Evolutionary conservation across 176 grass and related monocot genomes (phyloP).

Genomic region (Calamus simplicifolius): DNA sequence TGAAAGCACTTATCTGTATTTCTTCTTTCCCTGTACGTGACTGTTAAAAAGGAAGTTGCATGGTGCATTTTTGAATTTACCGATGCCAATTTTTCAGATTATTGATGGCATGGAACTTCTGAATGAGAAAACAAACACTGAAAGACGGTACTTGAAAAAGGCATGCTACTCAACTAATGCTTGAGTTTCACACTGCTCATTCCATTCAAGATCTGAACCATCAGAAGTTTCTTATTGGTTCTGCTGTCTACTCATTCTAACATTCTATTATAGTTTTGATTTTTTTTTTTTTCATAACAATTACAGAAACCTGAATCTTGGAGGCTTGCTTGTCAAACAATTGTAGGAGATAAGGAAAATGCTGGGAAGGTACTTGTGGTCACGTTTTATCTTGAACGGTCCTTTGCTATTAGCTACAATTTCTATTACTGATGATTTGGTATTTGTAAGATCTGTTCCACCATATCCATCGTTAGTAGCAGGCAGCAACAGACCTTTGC

Average conservation of each 20-base stretch:
- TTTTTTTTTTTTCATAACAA: neutral
- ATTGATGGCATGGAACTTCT: slow-evolving; percentile 64
- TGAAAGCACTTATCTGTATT: too few species aligned
- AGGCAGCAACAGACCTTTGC: too few species aligned
- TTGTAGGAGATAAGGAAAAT: slow-evolving; percentile 91
- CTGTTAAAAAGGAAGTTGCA: too few species aligned
- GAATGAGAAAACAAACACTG: slow-evolving; percentile 60
- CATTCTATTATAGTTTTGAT: neutral
- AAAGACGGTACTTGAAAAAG: slow-evolving; percentile 78
- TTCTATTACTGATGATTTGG: neutral
- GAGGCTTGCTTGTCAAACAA: slow-evolving; percentile 91
- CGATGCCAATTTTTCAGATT: slow-evolving; percentile 37
- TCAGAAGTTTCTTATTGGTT: too few species aligned
- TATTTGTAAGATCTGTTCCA: neutral
- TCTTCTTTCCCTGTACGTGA: too few species aligned
- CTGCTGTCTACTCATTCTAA: too few species aligned
- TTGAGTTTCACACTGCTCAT: too few species aligned
- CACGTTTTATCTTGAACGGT: neutral
- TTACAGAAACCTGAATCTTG: slow-evolving; percentile 87
- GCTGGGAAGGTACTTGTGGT: slow-evolving; percentile 59
- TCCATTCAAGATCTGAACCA: too few species aligned
- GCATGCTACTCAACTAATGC: slow-evolving; percentile 5
- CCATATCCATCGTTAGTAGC: too few species aligned
- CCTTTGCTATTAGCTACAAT: neutral
- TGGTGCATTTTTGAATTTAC: too few species aligned